Base-by-base conservation (phyloP, 2,329 filamentous ascomycete species). In the Calonectria crousiana region DNA sequence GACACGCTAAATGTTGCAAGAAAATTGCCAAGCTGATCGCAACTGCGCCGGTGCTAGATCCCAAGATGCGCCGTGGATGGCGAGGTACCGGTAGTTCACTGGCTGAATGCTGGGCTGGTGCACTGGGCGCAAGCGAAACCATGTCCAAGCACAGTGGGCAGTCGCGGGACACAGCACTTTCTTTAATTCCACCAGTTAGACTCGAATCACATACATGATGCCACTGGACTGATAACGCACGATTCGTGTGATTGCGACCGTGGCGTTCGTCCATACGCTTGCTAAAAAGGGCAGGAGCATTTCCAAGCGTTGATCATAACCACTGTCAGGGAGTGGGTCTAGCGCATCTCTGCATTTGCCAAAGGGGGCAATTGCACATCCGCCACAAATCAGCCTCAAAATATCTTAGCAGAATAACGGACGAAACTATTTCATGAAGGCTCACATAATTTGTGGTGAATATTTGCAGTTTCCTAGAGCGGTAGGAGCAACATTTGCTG, bases 221-320 rank as follows among this genome's bases (percentile, higher is more conserved):
- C 44, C n/a, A 47, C 20, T 47, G 10, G 20, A 5, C 10, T 13
- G 10, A 23, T 47, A 23, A 47, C n/a, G 44, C 44, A 23, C n/a
- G 1, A 23, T 23, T 47, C 11, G 44, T 9, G n/a, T 47, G 44
- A 47, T 47, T 47, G 44, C 44, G 44, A 47, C n/a, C 44, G 44
- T 47, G 8, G 44, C 23, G 44, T 23, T 47, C 5, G n/a, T 23
- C 10, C 44, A 13, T 5, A 13, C 44, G 44, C 44, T 23, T 23
- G 10, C 44, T 13, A 6, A 23, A 47, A 67, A 26, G 30, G 49
- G 72, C 71, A 75, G 72, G 72, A 67, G 72, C 72, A 70, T n/a
- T 26, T 64, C 72, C 74, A 74, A 69, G 72, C 72, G 20, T 14
- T 23, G 28, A 28, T 38, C n/a, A 16, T 14, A 11, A 8, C 56